Evolutionary conservation across 2,329 filamentous ascomycete species (phyloP), one percentile per base, ranked within the genome.

Genomic region (Podosphaera aphanis): DNA sequence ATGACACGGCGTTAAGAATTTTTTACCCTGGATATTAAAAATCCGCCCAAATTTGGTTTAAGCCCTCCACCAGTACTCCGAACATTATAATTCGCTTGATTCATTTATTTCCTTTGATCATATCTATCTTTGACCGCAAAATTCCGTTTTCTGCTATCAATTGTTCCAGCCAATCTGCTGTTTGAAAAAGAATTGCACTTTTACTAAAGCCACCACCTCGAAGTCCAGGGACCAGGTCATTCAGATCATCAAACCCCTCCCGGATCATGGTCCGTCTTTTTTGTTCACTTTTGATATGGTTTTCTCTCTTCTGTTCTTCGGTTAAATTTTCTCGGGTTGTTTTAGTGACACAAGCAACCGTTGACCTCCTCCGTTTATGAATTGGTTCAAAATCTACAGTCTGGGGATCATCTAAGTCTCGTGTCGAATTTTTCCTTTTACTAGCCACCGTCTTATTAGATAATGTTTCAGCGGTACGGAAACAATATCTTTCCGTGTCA

Each of bases 261-360:
- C 84, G 80, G 54, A 82, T 82, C 39, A 85, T 66, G 21, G 83
- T 83, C 42, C 84, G 70, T 29, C 85, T 72, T 61, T 90, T 92
- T 62, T 93, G 83, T 58, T 92, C 84, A 45, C 83, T 90, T 45
- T 77, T 69, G 51, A 93, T 90, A 57, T 92, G 83, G 53, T 93
- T 93, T 55, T 77, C 78, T 40, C 83, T 70, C 61, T 88, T 90
- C 61, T 90, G 80, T 49, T 80, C 77, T 52, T 88, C 81, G 0
- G 76, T 73, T 3, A 90, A 59, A 51, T 78, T 78, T 55, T 78
- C 71, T 21, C 79, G 63, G 2, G 66, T 57, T 2, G 63, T 48
- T 54, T 75, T 77, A 16, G 60, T 49, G 2, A 52, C 49, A 8
- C 53, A 45, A n/a, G 59, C 47, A 10, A 50, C 52, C 5, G 57